These are phyloP conservation scores for Curvularia sp. DNA, from an alignment of 2,329 filamentous ascomycete species.

Conservation along the genomic window DNA sequence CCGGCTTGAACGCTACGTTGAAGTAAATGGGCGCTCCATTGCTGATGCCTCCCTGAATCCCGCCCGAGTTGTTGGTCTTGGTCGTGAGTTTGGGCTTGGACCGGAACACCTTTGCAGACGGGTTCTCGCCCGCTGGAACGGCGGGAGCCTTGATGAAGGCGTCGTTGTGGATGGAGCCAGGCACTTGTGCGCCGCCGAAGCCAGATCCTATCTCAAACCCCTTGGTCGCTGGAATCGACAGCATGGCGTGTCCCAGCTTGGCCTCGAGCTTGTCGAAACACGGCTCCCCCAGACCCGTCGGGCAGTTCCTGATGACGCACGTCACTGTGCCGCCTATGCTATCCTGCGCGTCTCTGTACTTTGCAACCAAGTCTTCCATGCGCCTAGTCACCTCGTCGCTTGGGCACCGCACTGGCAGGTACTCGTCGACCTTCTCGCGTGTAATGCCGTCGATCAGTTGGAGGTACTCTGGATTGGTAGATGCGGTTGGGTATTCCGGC, in stretches of 20 bases:
- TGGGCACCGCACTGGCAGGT: conserved; percentile 88
- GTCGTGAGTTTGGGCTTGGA: conserved; percentile 71
- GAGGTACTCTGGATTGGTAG: conserved; percentile 81
- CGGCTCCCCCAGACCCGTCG: conserved; percentile 87
- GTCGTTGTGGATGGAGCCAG: conserved; percentile 92
- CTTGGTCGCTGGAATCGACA: conserved; percentile 93
- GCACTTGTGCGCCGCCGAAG: conserved; percentile 84
- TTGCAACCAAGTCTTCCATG: conserved; percentile 82
- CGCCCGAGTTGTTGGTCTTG: conserved; percentile 93
- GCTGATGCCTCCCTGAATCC: conserved; percentile 93
- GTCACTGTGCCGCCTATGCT: conserved; percentile 95
- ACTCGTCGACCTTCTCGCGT: conserved; percentile 78
- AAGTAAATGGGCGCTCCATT: conserved; percentile 96
- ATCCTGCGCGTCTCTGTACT: conserved; percentile 79
- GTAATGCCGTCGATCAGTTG: conserved; percentile 74
- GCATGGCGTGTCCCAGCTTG: conserved; percentile 88
- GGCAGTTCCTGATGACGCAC: conserved; percentile 87
- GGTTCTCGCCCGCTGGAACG: conserved; percentile 56
- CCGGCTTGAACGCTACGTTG: conserved; percentile 91
- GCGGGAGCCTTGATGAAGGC: conserved; percentile 71
- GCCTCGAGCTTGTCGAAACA: conserved; percentile 97
- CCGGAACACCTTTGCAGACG: conserved; percentile 50
- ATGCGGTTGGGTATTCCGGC: conserved; percentile 67
- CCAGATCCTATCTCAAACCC: conserved; percentile 95
- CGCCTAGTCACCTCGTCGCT: conserved; percentile 66